A percentile compares a stretch with the other conserved stretches of the same genome.
Conservation (phyloP, 139 green algal species). For the Eudorina sp. region DNA sequence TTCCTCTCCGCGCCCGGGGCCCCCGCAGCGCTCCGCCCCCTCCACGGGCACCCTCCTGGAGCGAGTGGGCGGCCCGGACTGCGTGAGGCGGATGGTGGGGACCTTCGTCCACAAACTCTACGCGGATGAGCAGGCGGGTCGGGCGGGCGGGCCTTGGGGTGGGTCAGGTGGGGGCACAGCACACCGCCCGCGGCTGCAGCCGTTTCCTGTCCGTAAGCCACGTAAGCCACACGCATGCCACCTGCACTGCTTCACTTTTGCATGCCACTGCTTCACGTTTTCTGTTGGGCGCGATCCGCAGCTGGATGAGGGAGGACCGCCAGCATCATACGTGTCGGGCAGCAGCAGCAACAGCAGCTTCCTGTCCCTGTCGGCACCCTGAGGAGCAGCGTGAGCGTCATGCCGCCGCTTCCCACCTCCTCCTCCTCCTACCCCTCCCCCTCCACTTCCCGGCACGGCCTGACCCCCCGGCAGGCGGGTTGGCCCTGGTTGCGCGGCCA, state of each 20-base stretch:
- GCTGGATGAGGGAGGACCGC: not conserved
- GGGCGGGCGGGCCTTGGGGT: too few species aligned
- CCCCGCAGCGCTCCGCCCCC: not conserved
- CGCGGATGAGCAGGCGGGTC: not conserved
- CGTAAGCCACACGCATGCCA: not conserved
- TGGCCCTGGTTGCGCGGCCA: too few species aligned
- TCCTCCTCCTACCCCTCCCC: too few species aligned
- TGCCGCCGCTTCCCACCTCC: too few species aligned
- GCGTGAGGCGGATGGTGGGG: not conserved
- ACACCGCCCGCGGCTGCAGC: not conserved
- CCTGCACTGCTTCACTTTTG: not conserved
- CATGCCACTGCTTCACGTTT: not conserved
- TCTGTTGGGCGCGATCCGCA: not conserved
- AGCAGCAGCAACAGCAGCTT: too few species aligned
- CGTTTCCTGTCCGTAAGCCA: not conserved
- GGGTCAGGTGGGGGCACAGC: not conserved
- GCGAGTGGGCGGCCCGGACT: not conserved
- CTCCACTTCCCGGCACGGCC: too few species aligned
- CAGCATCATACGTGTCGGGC: too few species aligned
- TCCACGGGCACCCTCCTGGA: constrained; percentile 1
- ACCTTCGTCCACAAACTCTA: constrained; percentile 14
- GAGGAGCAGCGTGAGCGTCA: too few species aligned
- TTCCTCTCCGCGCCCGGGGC: too few species aligned
- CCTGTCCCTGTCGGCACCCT: too few species aligned
- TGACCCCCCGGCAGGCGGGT: too few species aligned